Conservation (phyloP, 202 grass and related monocot genomes). For the Musa balbisiana region DNA sequence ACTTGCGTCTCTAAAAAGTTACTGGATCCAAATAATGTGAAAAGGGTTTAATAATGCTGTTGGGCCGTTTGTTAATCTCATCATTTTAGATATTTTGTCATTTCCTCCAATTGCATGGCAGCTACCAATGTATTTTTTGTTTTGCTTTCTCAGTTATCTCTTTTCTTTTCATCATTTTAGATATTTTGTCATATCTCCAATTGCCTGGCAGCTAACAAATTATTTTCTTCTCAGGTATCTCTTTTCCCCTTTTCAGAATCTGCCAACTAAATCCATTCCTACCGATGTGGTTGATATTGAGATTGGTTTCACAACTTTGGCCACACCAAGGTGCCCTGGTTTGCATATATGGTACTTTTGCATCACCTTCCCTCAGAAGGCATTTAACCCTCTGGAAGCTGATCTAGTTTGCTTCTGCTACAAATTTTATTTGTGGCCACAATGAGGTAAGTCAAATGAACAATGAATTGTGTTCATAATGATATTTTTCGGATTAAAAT, state of each 20-base stretch:
- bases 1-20: conserved; percentile 70
- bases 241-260: conserved; percentile 98
- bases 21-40: conserved; percentile 79
- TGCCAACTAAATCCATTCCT: conserved; percentile 99
- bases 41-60: conserved; percentile 21
- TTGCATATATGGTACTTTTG: conserved; percentile 96
- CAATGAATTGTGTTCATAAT: neutral
- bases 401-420: conserved; percentile 94
- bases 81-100: neutral
- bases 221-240: conserved; percentile 53
- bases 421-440: conserved; percentile 94
- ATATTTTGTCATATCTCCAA: no score
- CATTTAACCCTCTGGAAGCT: conserved; percentile 84
- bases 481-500: neutral
- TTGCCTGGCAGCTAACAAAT: conserved; percentile 2
- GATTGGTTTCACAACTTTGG: conserved; percentile 85
- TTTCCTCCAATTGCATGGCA: neutral
- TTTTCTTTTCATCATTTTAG: no score
- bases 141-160: no score
- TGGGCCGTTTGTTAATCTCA: neutral
- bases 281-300: conserved; percentile 89
- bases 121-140: no score
- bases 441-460: conserved; percentile 69
- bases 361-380: conserved; percentile 97
- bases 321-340: conserved; percentile 87